Conservation (phyloP, 805 yeast genomes). For the Suhomyces kilbournensis region DNA sequence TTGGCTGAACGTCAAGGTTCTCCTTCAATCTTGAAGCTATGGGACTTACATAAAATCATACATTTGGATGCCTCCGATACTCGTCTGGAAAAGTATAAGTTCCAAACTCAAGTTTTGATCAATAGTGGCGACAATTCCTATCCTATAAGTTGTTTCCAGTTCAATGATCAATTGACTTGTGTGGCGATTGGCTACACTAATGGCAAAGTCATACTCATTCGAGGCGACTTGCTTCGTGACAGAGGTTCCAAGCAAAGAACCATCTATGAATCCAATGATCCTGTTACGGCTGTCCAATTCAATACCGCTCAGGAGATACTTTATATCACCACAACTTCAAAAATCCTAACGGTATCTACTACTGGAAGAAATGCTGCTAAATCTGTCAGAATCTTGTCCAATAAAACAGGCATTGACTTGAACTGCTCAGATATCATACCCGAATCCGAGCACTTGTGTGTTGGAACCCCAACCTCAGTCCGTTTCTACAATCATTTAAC, state of each 20-base stretch:
- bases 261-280: conserved; percentile 71
- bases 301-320: conserved; percentile 49
- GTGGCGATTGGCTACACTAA: conserved; percentile 78
- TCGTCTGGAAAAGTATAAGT: conserved; percentile 32
- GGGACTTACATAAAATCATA: conserved; percentile 61
- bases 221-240: conserved; percentile 88
- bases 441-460: conserved; percentile 51
- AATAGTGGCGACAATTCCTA: conserved; percentile 72
- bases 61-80: conserved; percentile 19
- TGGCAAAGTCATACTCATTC: conserved; percentile 73
- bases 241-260: conserved; percentile 85
- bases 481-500: conserved; percentile 58
- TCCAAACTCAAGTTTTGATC: conserved; percentile 60
- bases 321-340: conserved; percentile 73
- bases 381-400: conserved; percentile 48
- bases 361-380: conserved; percentile 74
- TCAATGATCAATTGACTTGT: conserved; percentile 55
- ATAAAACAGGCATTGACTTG: conserved; percentile 47
- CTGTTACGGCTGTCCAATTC: conserved; percentile 75
- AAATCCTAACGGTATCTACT: conserved; percentile 68
- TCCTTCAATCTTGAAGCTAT: conserved; percentile 66
- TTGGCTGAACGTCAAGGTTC: conserved; percentile 72
- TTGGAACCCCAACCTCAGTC: conserved; percentile 62
- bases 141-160: conserved; percentile 68
- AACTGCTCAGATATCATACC: conserved; percentile 45